Evolutionary conservation across 331 rosid species (phyloP), one percentile per base, ranked within the genome.

Genomic region (Acacia concinna): DNA sequence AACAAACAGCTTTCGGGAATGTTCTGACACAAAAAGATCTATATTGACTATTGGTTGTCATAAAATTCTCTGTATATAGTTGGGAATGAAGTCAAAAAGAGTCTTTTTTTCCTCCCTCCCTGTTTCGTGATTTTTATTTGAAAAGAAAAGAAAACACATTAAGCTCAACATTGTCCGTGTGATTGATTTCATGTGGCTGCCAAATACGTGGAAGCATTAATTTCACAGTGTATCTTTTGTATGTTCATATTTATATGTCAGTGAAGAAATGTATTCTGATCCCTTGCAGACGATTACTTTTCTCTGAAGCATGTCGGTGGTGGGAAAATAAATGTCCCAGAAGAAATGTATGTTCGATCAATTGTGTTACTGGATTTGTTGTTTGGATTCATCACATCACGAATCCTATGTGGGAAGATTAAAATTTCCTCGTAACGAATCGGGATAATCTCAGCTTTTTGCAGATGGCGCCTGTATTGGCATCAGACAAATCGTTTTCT

Each of bases 111-210:
- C 0, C 0, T 2, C 13, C 13, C 13, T 38, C 7, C 70, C 4
- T 72, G 43, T 68, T 81, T 81, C 73, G 71, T 78, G 73, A 40
- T 17, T 57, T 68, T 37, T 40, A 25, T 67, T 41, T 69, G 17
- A 1, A 15, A 8, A n/a, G 3, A 2, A 3, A 54, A 6, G 6
- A 49, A 49, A 49, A 20, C 8, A 35, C 35, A 21, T 75, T 31
- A 59, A 28, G 11, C 28, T 43, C 34, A 38, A 13, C 51, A 41
- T 52, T 87, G 47, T 80, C 77, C 74, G 65, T 25, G 59, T 52
- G 69, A 82, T 73, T 78, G 73, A 82, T 78, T 75, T 76, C 56
- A 74, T 41, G 0, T 68, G 73, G 85, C 84, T 81, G 78, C 86
- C 67, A 43, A 68, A 32, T 41, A 77, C 56, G 71, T 64, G 78